Conservation (phyloP, 768 basidiomycete genomes). For the Trametes cinnabarina region DNA sequence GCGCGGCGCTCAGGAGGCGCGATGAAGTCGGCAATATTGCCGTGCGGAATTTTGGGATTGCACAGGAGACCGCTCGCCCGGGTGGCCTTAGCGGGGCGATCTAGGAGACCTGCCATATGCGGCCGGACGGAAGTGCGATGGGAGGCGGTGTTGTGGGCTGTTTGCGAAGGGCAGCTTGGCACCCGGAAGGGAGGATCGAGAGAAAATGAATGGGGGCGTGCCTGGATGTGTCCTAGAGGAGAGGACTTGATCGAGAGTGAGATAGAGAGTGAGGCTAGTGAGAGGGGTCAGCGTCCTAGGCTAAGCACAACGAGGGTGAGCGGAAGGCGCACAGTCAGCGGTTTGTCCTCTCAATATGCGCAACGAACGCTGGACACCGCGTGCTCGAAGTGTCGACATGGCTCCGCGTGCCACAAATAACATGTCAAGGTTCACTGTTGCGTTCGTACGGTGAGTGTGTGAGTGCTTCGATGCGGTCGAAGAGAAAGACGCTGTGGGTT, state of each 20-base stretch:
- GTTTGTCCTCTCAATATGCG: too few relatives aligned
- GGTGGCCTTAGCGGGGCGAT: background rate
- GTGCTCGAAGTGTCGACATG: background rate
- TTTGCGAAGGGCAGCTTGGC: background rate
- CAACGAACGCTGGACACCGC: too few relatives aligned
- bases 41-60: background rate
- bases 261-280: too few relatives aligned
- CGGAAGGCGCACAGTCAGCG: too few relatives aligned
- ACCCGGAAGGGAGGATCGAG: background rate
- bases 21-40: background rate
- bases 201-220: background rate
- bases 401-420: background rate
- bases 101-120: slow-evolving; percentile 1
- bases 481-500: too few relatives aligned
- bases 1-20: background rate
- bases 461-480: too few relatives aligned
- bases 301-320: too few relatives aligned
- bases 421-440: background rate
- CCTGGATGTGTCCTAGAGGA: too few relatives aligned
- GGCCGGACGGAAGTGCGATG: background rate
- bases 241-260: too few relatives aligned
- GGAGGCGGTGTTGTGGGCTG: background rate
- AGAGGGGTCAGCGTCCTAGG: too few relatives aligned
- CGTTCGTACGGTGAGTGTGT: too few relatives aligned
- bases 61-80: background rate